Conservation (phyloP, 2,329 filamentous ascomycete genomes). For the Purpureocillium takamizusanense region DNA sequence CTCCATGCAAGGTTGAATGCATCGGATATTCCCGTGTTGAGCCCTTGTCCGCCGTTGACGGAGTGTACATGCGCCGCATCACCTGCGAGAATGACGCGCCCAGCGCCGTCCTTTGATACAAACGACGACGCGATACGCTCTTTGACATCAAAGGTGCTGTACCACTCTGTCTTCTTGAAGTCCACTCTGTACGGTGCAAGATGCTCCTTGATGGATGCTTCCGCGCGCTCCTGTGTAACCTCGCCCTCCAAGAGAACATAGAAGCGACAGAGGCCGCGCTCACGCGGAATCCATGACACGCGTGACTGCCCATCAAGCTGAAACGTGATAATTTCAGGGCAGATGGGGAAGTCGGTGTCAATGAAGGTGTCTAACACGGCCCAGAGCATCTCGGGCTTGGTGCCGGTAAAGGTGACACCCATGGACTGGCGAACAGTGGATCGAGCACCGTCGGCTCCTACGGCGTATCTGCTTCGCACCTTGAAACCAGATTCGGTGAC, state of each 20-base stretch:
- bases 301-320: conserved; percentile 34
- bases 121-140: conserved; percentile 30
- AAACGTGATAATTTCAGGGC: conserved; percentile 38
- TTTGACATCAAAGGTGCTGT: conserved; percentile 38
- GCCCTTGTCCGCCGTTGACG: conserved; percentile 46
- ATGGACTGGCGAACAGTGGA: conserved; percentile 34
- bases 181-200: conserved; percentile 32
- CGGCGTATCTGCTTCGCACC: conserved; percentile 29
- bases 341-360: conserved; percentile 37
- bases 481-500: conserved; percentile 20
- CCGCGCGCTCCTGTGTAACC: conserved; percentile 27
- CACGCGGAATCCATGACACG: conserved; percentile 39
- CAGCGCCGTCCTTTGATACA: conserved; percentile 27
- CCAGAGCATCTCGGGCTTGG: conserved; percentile 41
- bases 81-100: conserved; percentile 41
- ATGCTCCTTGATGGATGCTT: conserved; percentile 33
- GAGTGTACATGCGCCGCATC: conserved; percentile 50
- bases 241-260: conserved; percentile 38
- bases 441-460: conserved; percentile 44
- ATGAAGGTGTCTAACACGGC: conserved; percentile 38
- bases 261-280: conserved; percentile 36
- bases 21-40: conserved; percentile 50
- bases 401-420: conserved; percentile 31
- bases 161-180: conserved; percentile 37
- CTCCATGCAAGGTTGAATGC: conserved; percentile 48